Percentiles rank a stretch among this genome's conserved stretches.
Evolutionary conservation across 176 grass and related monocot species (phyloP).

Genomic region (Thalia dealbata): DNA sequence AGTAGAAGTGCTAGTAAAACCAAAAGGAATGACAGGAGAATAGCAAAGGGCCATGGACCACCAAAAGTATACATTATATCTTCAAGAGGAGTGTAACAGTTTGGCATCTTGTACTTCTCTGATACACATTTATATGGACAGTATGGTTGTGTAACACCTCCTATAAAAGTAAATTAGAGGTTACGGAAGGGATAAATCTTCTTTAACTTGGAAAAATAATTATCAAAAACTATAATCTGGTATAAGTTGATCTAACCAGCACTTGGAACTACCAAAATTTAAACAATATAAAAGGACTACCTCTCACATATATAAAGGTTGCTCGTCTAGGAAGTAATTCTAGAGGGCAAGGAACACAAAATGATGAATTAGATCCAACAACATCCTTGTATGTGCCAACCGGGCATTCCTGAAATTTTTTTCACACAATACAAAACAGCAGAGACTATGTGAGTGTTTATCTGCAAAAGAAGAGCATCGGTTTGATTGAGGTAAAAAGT

Average conservation of each 20-base stretch:
- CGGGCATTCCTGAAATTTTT: slow-evolving; percentile 80
- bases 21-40: slow-evolving; percentile 62
- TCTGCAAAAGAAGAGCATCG: background rate
- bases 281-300: slow-evolving; percentile 29
- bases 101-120: slow-evolving; percentile 95
- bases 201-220: background rate
- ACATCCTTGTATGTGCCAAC: slow-evolving; percentile 85
- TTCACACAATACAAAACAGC: background rate
- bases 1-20: slow-evolving; percentile 76
- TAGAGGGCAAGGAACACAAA: slow-evolving; percentile 69
- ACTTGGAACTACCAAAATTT: background rate
- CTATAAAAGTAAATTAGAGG: slow-evolving; percentile 36
- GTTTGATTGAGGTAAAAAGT: background rate
- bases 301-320: slow-evolving; percentile 91
- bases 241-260: background rate
- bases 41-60: slow-evolving; percentile 79
- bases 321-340: slow-evolving; percentile 73
- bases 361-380: slow-evolving; percentile 72
- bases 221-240: background rate
- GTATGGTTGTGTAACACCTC: slow-evolving; percentile 65
- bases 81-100: slow-evolving; percentile 95
- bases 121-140: slow-evolving; percentile 92
- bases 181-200: background rate
- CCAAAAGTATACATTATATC: slow-evolving; percentile 87
- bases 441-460: background rate